A percentile compares a stretch with the other conserved stretches of the same genome.
Evolutionary conservation across 208 protist species (phyloP).

Genomic region (Leishmania tarentolae): DNA sequence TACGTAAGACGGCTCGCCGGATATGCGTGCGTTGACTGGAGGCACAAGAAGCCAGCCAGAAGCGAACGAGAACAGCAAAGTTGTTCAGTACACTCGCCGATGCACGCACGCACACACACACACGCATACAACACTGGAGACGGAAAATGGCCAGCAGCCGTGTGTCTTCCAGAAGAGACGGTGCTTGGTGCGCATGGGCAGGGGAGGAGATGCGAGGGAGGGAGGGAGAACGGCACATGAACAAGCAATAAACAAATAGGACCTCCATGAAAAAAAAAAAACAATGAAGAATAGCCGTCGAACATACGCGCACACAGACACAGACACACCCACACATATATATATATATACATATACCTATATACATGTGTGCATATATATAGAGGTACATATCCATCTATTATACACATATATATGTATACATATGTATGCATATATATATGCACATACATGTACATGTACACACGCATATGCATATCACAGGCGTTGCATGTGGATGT

Average conservation of each 20-base stretch:
- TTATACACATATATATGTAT: background rate
- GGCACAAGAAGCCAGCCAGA: no score
- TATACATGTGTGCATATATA: background rate
- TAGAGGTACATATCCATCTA: background rate
- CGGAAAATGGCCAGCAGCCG: background rate
- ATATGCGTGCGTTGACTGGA: no score
- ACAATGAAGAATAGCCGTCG: no score
- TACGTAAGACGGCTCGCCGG: no score
- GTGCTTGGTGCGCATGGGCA: background rate
- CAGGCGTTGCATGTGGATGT: no score
- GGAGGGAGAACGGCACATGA: background rate
- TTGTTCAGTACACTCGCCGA: background rate
- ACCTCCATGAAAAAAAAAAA: no score
- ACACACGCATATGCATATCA: background rate
- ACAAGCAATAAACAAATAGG: background rate
- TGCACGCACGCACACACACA: background rate
- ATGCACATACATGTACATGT: background rate
- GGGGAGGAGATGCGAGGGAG: background rate
- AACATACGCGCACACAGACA: no score
- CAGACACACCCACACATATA: background rate
- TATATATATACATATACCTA: background rate
- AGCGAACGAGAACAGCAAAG: no score
- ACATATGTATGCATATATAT: no score
- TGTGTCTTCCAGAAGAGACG: background rate
- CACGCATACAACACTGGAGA: background rate